Evolutionary conservation across 768 basidiomycete genomes (phyloP).

Genomic region (Chalciporus sphaerocephalus): DNA sequence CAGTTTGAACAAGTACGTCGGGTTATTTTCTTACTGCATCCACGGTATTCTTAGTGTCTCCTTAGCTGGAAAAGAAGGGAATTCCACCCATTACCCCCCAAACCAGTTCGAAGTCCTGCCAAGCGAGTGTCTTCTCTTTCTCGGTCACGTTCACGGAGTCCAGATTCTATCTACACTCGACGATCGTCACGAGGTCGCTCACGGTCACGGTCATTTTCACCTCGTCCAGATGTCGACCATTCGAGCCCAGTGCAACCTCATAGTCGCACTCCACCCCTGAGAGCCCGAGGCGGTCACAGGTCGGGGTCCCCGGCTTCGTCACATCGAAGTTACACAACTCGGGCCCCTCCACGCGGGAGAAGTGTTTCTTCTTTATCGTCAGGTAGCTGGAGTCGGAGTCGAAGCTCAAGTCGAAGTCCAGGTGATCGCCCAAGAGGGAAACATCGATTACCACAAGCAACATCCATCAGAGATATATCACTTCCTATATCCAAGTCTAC

Average conservation of each 20-base stretch:
- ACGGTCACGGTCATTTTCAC: slow-evolving; percentile 56
- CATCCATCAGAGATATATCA: slow-evolving; percentile 35
- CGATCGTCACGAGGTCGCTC: slow-evolving; percentile 65
- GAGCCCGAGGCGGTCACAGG: slow-evolving; percentile 27
- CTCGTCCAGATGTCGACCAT: slow-evolving; percentile 52
- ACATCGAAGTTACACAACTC: slow-evolving; percentile 35
- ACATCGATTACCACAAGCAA: slow-evolving; percentile 57
- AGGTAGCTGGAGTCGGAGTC: slow-evolving; percentile 52
- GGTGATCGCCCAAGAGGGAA: slow-evolving; percentile 48
- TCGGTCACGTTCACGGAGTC: slow-evolving; percentile 50
- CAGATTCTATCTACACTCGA: slow-evolving; percentile 61
- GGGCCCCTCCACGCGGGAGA: slow-evolving; percentile 35
- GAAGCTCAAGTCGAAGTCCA: slow-evolving; percentile 50
- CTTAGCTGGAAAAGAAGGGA: slow-evolving; percentile 68
- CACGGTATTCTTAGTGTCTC: slow-evolving; percentile 7
- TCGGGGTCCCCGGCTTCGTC: slow-evolving; percentile 44
- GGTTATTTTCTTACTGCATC: slow-evolving; percentile 7
- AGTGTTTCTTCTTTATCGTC: slow-evolving; percentile 55
- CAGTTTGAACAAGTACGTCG: slow-evolving; percentile 69
- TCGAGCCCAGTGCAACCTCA: slow-evolving; percentile 44
- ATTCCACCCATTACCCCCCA: slow-evolving; percentile 38
- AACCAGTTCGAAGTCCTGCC: slow-evolving; percentile 31
- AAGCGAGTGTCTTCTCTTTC: slow-evolving; percentile 45
- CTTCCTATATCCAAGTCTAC: slow-evolving; percentile 31
- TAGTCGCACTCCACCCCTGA: slow-evolving; percentile 49